Percentiles rank a stretch among this genome's conserved stretches.
These are phyloP conservation scores for Ligustrum vulgare DNA, from an alignment of 257 asterid genomes.

Conservation along the genomic window DNA sequence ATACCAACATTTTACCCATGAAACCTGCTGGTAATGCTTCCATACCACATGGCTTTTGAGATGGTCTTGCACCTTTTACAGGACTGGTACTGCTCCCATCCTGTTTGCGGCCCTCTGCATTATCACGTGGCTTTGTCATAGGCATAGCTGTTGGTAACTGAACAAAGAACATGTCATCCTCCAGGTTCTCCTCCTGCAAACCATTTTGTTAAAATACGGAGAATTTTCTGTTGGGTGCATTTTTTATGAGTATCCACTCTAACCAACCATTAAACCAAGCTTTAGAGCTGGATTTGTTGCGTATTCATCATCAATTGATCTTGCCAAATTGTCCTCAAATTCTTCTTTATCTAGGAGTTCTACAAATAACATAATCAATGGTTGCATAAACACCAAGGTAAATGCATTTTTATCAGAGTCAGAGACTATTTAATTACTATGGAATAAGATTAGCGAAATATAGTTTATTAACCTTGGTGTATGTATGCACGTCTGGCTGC, in stretches of 20 bases:
- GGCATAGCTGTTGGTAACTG: slow-evolving; percentile 70
- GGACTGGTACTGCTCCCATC: slow-evolving; percentile 26
- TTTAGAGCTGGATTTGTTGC: slow-evolving; percentile 42
- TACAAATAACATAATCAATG: slow-evolving; percentile 27
- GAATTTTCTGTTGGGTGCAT: neutral
- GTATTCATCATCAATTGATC: slow-evolving; percentile 41
- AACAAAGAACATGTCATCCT: slow-evolving; percentile 55
- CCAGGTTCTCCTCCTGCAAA: slow-evolving; percentile 56
- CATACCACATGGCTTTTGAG: slow-evolving; percentile 33
- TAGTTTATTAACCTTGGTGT: neutral
- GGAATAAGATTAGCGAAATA: neutral
- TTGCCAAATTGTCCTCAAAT: slow-evolving; percentile 49
- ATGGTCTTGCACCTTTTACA: slow-evolving; percentile 23
- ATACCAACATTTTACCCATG: slow-evolving; percentile 77
- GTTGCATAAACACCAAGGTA: neutral
- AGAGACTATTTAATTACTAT: neutral
- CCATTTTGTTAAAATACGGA: neutral
- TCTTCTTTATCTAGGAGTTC: slow-evolving; percentile 78
- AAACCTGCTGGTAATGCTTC: slow-evolving; percentile 58
- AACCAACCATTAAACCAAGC: slow-evolving; percentile 72
- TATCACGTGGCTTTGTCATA: slow-evolving; percentile 28
- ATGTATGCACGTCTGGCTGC: neutral
- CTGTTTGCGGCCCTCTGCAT: slow-evolving; percentile 27
- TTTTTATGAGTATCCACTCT: neutral
- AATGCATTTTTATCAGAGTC: neutral